phyloP scores from a whole-genome alignment of 495 filamentous ascomycete genomes.

The Ascodesmis nigricans region DNA sequence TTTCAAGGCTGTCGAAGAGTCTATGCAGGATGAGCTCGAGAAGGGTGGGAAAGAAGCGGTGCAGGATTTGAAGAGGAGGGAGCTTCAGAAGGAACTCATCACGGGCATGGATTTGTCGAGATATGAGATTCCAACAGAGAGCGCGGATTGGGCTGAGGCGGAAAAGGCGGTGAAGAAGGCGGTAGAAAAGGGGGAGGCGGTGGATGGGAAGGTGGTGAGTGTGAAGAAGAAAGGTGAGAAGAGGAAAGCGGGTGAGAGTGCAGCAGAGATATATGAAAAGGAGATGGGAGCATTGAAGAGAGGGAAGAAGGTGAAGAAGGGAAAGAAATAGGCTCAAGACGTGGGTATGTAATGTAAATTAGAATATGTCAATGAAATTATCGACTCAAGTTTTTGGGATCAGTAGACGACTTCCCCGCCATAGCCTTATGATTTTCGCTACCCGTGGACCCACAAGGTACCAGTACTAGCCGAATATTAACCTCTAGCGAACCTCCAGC shows the following conservation, averaged over 20 bases:
- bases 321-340: constrained; percentile 18
- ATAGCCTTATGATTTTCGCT: too few relatives aligned
- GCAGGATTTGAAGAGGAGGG: constrained; percentile 31
- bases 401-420: too few relatives aligned
- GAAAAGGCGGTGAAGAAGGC: constrained; percentile 49
- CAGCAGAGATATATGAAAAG: constrained; percentile 35
- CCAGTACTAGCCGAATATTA: too few relatives aligned
- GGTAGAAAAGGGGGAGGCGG: constrained; percentile 30
- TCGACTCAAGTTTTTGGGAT: too few relatives aligned
- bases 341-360: too few relatives aligned
- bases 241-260: constrained; percentile 55
- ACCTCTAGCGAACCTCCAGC: too few relatives aligned
- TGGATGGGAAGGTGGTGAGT: constrained; percentile 51
- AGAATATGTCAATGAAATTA: too few relatives aligned
- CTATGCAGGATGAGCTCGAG: constrained; percentile 67
- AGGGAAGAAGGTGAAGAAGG: constrained; percentile 36
- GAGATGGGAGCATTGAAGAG: constrained; percentile 32
- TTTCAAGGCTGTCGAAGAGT: constrained; percentile 45
- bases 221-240: constrained; percentile 52
- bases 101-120: constrained; percentile 72
- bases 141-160: constrained; percentile 55
- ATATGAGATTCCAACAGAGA: constrained; percentile 57
- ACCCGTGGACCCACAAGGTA: too few relatives aligned
- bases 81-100: constrained; percentile 63
- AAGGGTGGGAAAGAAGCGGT: constrained; percentile 61